These are phyloP conservation scores for Glarea lozoyensis DNA, from an alignment of 495 filamentous ascomycete genomes.

Conservation along the genomic window DNA sequence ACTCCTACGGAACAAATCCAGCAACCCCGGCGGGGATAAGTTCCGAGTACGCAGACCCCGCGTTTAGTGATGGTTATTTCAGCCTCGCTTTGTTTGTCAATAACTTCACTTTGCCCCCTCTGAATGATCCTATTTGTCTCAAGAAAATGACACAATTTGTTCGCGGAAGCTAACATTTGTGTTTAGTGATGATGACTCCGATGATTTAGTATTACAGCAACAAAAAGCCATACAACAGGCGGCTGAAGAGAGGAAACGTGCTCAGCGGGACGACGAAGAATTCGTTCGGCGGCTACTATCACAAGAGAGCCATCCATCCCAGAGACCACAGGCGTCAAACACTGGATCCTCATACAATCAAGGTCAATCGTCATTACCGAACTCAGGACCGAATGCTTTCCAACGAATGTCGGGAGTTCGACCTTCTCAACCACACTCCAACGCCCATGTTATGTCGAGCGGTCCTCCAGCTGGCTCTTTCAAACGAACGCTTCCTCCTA, in stretches of 20 bases:
- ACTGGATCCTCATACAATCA: constrained; percentile 2
- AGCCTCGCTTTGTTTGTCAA: constrained; percentile 15
- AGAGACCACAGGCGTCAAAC: too few species aligned
- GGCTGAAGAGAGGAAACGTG: constrained; percentile 29
- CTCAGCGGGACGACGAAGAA: too few species aligned
- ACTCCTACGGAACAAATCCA: too few species aligned
- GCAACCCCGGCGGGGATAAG: constrained; percentile 22
- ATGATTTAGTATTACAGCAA: constrained; percentile 17
- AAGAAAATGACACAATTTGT: too few species aligned
- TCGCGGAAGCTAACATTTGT: constrained; percentile 5
- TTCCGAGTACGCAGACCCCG: constrained; percentile 16
- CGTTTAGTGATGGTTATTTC: constrained; percentile 13
- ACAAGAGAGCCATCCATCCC: too few species aligned
- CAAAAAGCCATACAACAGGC: constrained; percentile 27
- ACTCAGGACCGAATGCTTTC: constrained; percentile 9
- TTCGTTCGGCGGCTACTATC: constrained; percentile 33
- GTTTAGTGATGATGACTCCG: constrained; percentile 18
- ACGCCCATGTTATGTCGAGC: too few species aligned
- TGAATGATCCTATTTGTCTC: too few species aligned
- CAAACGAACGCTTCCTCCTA: constrained; percentile 2
- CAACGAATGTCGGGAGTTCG: constrained; percentile 11
- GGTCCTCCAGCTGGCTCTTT: too few species aligned
- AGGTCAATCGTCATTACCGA: not conserved
- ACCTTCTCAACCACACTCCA: too few species aligned
- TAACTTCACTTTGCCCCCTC: constrained; percentile 12